Evolutionary conservation across 2,329 filamentous ascomycete genomes (phyloP).

Genomic region (Aspergillus fijiensis): DNA sequence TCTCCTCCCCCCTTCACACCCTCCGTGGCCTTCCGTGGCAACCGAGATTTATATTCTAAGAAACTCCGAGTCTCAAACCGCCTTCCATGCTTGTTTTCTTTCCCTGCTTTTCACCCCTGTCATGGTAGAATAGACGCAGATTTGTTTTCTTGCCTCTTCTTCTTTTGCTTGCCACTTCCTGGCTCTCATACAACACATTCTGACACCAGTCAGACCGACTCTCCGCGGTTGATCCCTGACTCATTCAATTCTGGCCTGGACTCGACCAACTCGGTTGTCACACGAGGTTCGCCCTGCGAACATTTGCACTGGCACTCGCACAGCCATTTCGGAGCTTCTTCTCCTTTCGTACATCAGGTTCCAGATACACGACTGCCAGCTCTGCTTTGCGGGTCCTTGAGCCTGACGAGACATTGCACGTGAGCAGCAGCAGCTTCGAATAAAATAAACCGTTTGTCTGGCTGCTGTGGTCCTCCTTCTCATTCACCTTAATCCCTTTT

Average conservation of each 20-base stretch:
- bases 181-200: background rate
- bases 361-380: background rate
- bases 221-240: background rate
- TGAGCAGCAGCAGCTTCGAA: constrained; percentile 7
- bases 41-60: background rate
- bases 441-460: background rate
- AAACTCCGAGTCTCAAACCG: background rate
- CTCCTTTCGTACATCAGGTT: background rate
- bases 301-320: background rate
- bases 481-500: constrained; percentile 1
- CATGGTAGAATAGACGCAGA: background rate
- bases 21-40: constrained; percentile 1
- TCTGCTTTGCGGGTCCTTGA: background rate
- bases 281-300: constrained; percentile 1
- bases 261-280: background rate
- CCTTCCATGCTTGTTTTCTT: background rate
- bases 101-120: background rate
- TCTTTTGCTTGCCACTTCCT: background rate
- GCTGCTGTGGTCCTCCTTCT: background rate
- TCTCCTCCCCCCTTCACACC: background rate
- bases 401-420: constrained; percentile 2
- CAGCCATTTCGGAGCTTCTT: background rate
- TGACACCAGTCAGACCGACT: background rate
- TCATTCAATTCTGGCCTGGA: background rate
- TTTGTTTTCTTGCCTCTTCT: background rate